Percentiles rank a stretch among this genome's conserved stretches.
phyloP scores from a whole-genome alignment of 768 basidiomycete genomes.

The Serendipita vermifera region DNA sequence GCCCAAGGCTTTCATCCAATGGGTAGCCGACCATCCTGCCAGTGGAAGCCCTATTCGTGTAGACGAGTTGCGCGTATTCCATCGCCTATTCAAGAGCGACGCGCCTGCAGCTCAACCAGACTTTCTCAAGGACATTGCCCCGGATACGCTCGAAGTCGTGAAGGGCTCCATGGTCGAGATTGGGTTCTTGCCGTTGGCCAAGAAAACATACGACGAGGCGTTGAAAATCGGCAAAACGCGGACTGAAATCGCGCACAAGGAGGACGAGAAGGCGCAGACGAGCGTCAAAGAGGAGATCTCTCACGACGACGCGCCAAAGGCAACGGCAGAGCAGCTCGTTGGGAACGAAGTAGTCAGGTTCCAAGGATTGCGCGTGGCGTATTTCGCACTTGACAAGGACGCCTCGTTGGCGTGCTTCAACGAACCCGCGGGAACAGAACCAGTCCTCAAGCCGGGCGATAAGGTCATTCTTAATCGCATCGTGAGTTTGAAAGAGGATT shows the following conservation, averaged over 20 bases:
- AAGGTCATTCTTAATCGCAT: conserved; percentile 79
- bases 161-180: conserved; percentile 75
- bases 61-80: conserved; percentile 85
- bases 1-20: conserved; percentile 91
- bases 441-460: conserved; percentile 52
- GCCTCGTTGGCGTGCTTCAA: conserved; percentile 53
- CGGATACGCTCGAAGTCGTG: conserved; percentile 66
- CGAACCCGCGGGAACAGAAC: conserved; percentile 31
- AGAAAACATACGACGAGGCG: conserved; percentile 50
- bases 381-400: conserved; percentile 89
- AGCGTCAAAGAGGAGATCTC: conserved; percentile 19
- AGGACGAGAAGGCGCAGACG: conserved; percentile 31
- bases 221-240: conserved; percentile 41
- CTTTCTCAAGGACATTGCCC: conserved; percentile 70
- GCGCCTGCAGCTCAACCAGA: conserved; percentile 64
- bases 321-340: conserved; percentile 64
- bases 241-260: conserved; percentile 46
- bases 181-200: conserved; percentile 78
- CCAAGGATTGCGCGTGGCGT: conserved; percentile 91
- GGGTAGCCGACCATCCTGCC: conserved; percentile 77
- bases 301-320: conserved; percentile 49
- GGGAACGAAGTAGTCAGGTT: conserved; percentile 90
- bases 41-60: conserved; percentile 72
- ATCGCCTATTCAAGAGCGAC: conserved; percentile 88
- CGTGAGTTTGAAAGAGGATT: conserved; percentile 89